phyloP scores from a whole-genome alignment of 169 alveolate species.

The Cryptosporidium viatorum region DNA sequence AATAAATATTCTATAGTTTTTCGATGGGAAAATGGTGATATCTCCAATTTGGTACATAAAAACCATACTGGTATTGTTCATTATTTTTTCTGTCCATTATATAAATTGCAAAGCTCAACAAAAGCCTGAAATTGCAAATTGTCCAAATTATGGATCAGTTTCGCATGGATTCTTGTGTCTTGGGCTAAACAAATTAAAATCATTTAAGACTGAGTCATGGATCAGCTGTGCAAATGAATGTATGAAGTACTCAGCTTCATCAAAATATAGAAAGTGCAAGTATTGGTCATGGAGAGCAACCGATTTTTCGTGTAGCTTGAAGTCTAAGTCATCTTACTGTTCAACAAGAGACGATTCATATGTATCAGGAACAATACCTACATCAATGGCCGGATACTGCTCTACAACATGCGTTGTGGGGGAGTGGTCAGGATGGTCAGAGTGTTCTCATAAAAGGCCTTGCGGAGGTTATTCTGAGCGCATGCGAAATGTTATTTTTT shows the following conservation, averaged over 20 bases:
- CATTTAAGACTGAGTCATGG: constrained; percentile 57
- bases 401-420: constrained; percentile 73
- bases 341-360: constrained; percentile 62
- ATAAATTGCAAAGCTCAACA: neutral
- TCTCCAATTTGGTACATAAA: neutral
- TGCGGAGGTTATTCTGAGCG: constrained; percentile 76
- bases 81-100: neutral
- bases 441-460: constrained; percentile 37
- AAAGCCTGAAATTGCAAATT: neutral
- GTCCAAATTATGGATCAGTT: constrained; percentile 67
- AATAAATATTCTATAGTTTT: neutral
- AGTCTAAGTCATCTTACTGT: constrained; percentile 20
- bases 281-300: constrained; percentile 75
- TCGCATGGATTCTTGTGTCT: constrained; percentile 59
- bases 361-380: constrained; percentile 65
- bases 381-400: constrained; percentile 69
- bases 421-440: constrained; percentile 69
- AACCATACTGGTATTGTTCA: neutral
- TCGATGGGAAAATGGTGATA: neutral
- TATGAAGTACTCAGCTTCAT: constrained; percentile 3
- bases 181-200: constrained; percentile 51
- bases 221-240: constrained; percentile 72
- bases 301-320: constrained; percentile 37
- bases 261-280: constrained; percentile 43
- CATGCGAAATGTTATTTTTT: constrained; percentile 29